Base-by-base conservation (phyloP, 2,329 filamentous ascomycete genomes). In the Penicillium sp. region DNA sequence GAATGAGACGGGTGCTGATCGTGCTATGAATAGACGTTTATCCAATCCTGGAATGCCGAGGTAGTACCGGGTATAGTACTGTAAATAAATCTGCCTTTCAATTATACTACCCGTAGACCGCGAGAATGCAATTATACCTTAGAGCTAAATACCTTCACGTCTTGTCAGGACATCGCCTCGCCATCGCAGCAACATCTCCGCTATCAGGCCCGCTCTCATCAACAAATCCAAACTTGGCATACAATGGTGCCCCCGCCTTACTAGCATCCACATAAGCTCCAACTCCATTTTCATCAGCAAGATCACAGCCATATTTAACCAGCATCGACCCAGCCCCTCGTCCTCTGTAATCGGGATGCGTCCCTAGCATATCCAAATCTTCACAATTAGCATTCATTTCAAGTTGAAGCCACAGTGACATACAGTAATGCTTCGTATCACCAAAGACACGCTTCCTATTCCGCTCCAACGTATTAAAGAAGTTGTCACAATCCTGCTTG, bases 281-380 rank as follows among this genome's bases (percentile, higher is more conserved):
- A 9, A 73, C 46, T 5, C 65, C 63, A 20, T 66, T 60, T 20
- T 55, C 59, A 47, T 67, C 65, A 2, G 70, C 68, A 24, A 72
- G 58, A 31, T 73, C 68, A 10, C 72, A 56, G 0, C 68, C 68
- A 64, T 66, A 70, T 47, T 63, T 59, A n/a, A 73, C 55, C 29
- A 76, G 59, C 59, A 72, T 63, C 6, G 60, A 59, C 2, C 65
- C 72, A 1, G 72, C 72, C 1, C 72, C 73, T n/a, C 70, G 68
- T 6, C 67, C 54, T 42, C 72, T 68, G 42, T 74, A 69, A 10
- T 71, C 63, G 0, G 74, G 73, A 46, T 73, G 66, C n/a, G 72
- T 72, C n/a, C 64, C 63, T 4, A 76, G 61, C 28, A 65, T 52
- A 7, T 66, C 60, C 9, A 75, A 62, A 52, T 72, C 73, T 73